These are phyloP conservation scores for Clarireedia monteithiana DNA, from an alignment of 2,329 filamentous ascomycete species.

Conservation along the genomic window DNA sequence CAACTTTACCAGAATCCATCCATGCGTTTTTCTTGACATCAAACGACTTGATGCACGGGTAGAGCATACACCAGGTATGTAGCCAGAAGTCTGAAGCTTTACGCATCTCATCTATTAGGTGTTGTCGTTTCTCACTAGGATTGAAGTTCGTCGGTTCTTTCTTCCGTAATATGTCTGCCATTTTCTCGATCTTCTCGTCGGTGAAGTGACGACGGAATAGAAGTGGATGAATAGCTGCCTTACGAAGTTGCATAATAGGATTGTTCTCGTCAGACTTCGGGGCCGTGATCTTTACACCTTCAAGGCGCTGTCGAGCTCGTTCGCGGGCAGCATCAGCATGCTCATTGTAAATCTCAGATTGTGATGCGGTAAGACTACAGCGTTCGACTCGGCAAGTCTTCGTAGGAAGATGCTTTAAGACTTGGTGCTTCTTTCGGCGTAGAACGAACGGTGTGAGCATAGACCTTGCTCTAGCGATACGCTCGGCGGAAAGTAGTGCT, in stretches of 20 bases:
- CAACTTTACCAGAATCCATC: conserved; percentile 74
- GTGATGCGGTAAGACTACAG: conserved; percentile 68
- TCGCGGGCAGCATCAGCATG: conserved; percentile 58
- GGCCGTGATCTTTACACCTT: conserved; percentile 39
- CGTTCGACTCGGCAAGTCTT: conserved; percentile 74
- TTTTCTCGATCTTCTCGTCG: conserved; percentile 66
- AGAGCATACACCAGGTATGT: conserved; percentile 58
- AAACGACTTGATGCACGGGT: conserved; percentile 44
- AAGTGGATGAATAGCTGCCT: conserved; percentile 85
- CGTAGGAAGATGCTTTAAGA: conserved; percentile 72
- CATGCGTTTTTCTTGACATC: conserved; percentile 47
- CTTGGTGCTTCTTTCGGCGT: conserved; percentile 87
- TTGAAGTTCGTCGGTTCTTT: conserved; percentile 49
- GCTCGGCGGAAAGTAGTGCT: conserved; percentile 76
- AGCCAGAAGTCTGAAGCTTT: conserved; percentile 56
- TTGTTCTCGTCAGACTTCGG: conserved; percentile 54
- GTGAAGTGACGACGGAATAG: conserved; percentile 77
- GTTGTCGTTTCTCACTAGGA: conserved; percentile 40
- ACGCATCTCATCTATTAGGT: conserved; percentile 48
- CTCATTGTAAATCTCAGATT: conserved; percentile 65
- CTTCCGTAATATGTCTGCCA: conserved; percentile 68
- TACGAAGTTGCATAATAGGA: conserved; percentile 82
- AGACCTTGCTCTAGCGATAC: conserved; percentile 76
- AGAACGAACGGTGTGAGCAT: conserved; percentile 96
- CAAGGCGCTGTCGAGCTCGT: conserved; percentile 46